Percentiles rank a stretch among this genome's conserved stretches.
These are phyloP conservation scores for Vitellaria paradoxa DNA, from an alignment of 179 eudicot species.

Conservation along the genomic window DNA sequence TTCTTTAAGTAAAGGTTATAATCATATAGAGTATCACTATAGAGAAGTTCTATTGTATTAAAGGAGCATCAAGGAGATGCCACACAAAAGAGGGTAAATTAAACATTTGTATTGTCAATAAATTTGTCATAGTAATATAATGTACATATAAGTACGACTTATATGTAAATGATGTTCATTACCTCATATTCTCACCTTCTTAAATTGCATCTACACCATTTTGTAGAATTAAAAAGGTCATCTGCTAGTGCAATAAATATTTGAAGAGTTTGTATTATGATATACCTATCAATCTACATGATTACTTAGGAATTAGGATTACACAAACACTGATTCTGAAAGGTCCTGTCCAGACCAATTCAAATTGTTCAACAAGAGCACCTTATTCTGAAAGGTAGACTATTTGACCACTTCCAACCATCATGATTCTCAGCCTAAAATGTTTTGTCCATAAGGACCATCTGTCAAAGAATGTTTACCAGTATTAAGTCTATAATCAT, in stretches of 20 bases:
- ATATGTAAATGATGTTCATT: neutral
- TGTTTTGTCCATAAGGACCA: neutral
- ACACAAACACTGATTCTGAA: no score
- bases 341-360: no score
- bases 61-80: no score
- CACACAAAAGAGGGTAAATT: no score
- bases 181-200: neutral
- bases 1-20: no score
- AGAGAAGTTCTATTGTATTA: no score
- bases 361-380: neutral
- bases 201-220: neutral
- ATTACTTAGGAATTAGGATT: neutral
- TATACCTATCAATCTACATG: neutral
- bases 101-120: no score
- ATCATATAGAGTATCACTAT: no score
- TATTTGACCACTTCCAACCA: neutral
- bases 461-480: no score
- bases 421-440: neutral
- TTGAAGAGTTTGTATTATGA: neutral
- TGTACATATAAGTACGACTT: neutral
- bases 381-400: neutral
- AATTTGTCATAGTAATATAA: no score
- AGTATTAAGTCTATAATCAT: no score
- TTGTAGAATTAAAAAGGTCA: neutral
- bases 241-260: neutral